Base-by-base conservation (phyloP, 2,329 filamentous ascomycete genomes). In the Septoria linicola region DNA sequence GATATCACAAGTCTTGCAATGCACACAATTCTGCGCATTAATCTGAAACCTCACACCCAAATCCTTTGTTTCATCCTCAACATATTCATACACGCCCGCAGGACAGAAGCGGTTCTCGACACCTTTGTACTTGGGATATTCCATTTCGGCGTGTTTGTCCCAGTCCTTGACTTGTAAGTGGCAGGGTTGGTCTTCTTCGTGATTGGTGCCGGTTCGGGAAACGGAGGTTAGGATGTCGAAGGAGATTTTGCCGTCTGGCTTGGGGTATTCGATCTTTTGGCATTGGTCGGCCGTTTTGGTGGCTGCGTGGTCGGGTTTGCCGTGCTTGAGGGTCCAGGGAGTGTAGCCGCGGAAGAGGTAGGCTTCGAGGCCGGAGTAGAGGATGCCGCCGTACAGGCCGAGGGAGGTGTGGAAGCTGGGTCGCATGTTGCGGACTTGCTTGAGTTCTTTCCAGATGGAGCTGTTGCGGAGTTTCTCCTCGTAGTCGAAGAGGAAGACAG, bases 1-100 rank as follows among this genome's bases (percentile, higher is more conserved):
- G 76, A 99, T 99, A 72, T 99, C 93, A 70, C 93, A 99, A 11
- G 93, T 99, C 80, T 99, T 99, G 80, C 93, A 99, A 74, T 99
- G 93, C 59, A 99, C 95, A 70, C 93, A 99, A 74, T 96, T 97
- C 71, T 97, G 92, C 41, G 91, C 76, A 67, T 97, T 97, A 69
- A 99, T 99, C 74, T 97, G 92, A 76, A 99, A 99, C 51, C 91
- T 80, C 62, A 99, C 90, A 7, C 93, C 93, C 52, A 89, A 77
- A 39, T 88, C 81, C 74, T 95, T 96, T 49, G 79, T 84, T 47
- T 85, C 81, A 67, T 99, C 93, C 74, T 99, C 93, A 7, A 97
- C 83, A 70, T 99, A 99, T 71, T 99, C 93, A 66, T 99, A 99
- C 59, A 99, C 93, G 11, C 91, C 93, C 0, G 93, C 93, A 14